Evolutionary conservation across 1,139 yeast species (phyloP).

Genomic region (Scheffersomyces stambukii): DNA sequence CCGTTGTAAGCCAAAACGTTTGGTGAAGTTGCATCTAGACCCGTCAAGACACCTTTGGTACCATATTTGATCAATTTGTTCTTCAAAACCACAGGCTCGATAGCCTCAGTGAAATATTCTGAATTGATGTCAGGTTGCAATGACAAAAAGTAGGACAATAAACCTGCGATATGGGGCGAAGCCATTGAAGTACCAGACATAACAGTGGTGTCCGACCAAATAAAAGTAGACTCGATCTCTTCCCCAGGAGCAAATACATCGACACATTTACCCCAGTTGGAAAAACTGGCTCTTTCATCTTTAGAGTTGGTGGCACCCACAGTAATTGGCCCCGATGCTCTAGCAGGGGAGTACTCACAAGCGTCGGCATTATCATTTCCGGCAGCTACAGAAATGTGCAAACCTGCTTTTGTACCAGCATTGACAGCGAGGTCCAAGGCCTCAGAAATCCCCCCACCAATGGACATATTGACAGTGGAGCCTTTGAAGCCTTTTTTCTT

Average conservation of each 20-base stretch:
- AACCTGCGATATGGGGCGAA: constrained; percentile 40
- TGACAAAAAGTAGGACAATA: constrained; percentile 37
- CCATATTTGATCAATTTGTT: constrained; percentile 33
- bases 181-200: constrained; percentile 48
- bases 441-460: constrained; percentile 40
- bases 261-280: constrained; percentile 43
- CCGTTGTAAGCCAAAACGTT: constrained; percentile 90
- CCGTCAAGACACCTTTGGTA: constrained; percentile 28
- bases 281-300: constrained; percentile 38
- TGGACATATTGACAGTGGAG: constrained; percentile 41
- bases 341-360: constrained; percentile 40
- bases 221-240: constrained; percentile 36
- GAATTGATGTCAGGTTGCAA: constrained; percentile 37
- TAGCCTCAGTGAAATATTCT: constrained; percentile 46
- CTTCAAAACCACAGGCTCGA: constrained; percentile 34
- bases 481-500: constrained; percentile 40
- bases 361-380: constrained; percentile 45
- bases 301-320: constrained; percentile 40
- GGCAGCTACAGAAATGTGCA: constrained; percentile 43
- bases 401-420: constrained; percentile 39
- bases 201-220: constrained; percentile 31
- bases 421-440: constrained; percentile 42
- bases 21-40: constrained; percentile 78
- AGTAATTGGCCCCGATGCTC: constrained; percentile 39
- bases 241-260: constrained; percentile 46